Base-by-base conservation (phyloP, 192 early-diverging fungal species). In the Linnemannia zychae region DNA sequence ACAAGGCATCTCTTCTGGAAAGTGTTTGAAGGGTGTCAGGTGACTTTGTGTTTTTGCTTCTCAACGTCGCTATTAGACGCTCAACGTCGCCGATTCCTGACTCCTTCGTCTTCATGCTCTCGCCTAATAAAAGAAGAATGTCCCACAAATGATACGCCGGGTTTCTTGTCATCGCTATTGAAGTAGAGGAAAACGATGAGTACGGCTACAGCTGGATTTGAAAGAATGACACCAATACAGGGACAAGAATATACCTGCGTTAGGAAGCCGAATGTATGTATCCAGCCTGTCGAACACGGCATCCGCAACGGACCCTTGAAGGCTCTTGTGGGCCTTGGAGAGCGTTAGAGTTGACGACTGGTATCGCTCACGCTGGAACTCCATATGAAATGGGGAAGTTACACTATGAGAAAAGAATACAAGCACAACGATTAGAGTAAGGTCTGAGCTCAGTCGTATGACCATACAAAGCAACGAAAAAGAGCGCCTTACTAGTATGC, bases 301-400 rank as follows among this genome's bases (percentile, higher is more conserved):
- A 12, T 75, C 12, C 7, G 18, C 38, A 15, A 9, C 52, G 1
- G 37, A 20, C 3, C 31, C 60, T 7, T 40, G n/a, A 46, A 65
- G 18, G 28, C 48, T 47, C 28, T 49, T 76, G 24, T 79, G n/a
- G 15, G 76, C 49, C 36, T 76, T 85, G 5, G 83, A 70, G 22
- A 85, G 36, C 7, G 76, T 52, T 12, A 76, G 24, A 3, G 83
- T 85, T 20, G 67, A 85, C 18, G 77, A 79, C 22, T 76, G 68
- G 28, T 76, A 79, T 28, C 77, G 76, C 16, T 85, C 83, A 11
- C 83, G 72, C 53, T 85, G 83, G 47, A 85, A 85, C 28, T 85
- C 83, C 77, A 85, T 79, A 13, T 68, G 77, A 20, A 85, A 85
- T 18, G 83, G 74, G 3, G 77, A 85, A 16, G 77, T 76, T 6